Percentiles rank a stretch among this genome's conserved stretches.
phyloP scores from a whole-genome alignment of 805 yeast species.

The Debaryomyces castellii region DNA sequence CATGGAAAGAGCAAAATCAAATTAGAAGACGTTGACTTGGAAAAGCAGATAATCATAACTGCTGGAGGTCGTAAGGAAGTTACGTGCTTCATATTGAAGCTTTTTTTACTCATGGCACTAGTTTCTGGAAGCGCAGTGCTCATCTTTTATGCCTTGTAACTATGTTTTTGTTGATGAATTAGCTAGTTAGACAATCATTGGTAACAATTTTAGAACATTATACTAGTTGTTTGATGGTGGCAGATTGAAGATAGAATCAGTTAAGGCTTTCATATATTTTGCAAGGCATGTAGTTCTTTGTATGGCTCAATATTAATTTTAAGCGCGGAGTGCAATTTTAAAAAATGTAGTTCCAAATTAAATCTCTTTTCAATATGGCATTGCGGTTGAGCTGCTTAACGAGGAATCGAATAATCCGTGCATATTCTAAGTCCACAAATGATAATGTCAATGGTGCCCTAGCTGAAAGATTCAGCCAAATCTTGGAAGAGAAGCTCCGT shows the following conservation, averaged over 20 bases:
- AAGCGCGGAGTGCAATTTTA: background rate
- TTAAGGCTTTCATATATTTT: background rate
- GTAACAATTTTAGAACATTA: too few relatives aligned
- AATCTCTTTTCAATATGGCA: background rate
- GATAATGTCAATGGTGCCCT: conserved; percentile 19
- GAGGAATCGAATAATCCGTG: background rate
- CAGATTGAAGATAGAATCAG: background rate
- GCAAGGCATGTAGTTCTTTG: background rate
- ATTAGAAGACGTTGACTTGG: conserved; percentile 33
- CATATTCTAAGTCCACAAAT: background rate
- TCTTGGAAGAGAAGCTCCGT: conserved; percentile 27
- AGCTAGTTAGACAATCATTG: background rate
- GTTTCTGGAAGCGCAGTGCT: conserved; percentile 35
- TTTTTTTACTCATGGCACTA: conserved; percentile 24
- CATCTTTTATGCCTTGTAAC: conserved; percentile 33
- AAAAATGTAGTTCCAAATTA: background rate
- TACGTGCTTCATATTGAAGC: conserved; percentile 29
- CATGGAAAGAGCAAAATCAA: conserved; percentile 20
- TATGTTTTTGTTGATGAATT: background rate
- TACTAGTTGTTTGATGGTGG: background rate
- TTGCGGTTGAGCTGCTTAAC: background rate
- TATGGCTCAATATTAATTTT: background rate
- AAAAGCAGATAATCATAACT: conserved; percentile 34
- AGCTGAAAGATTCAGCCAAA: conserved; percentile 31
- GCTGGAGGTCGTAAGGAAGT: conserved; percentile 41